Conservation (phyloP, 106 monocot genomes). For the Platanthera guangdongensis region DNA sequence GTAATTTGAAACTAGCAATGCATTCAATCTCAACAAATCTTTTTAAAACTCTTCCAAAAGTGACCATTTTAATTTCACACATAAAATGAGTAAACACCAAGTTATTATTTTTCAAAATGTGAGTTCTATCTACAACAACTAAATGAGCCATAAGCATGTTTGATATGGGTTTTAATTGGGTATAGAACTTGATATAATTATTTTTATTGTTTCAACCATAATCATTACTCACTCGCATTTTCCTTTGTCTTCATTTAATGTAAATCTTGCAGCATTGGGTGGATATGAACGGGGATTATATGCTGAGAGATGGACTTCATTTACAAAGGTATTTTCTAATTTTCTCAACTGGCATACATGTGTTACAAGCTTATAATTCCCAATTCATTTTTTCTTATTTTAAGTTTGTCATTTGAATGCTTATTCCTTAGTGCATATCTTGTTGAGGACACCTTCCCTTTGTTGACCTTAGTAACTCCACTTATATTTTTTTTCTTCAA, state of each 20-base stretch:
- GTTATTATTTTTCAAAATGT: no score
- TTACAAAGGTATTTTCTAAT: constrained; percentile 58
- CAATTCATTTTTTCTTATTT: background rate
- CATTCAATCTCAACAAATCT: no score
- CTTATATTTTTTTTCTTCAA: no score
- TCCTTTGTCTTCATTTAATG: background rate
- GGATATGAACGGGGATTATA: constrained; percentile 82
- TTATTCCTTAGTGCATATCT: background rate
- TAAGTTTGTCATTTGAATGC: background rate
- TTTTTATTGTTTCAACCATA: background rate
- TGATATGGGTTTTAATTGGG: background rate
- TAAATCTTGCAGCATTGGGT: constrained; percentile 60
- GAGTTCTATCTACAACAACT: no score
- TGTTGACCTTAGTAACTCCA: no score
- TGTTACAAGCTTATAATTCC: background rate
- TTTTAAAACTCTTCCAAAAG: no score
- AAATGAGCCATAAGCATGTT: background rate
- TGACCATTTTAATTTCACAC: no score
- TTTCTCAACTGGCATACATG: constrained; percentile 2
- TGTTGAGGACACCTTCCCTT: no score
- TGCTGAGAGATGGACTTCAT: constrained; percentile 83
- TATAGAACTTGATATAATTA: background rate
- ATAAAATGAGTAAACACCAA: no score
- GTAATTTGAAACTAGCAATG: no score
- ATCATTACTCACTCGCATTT: background rate